Percentiles rank a stretch among this genome's conserved stretches.
Evolutionary conservation across 192 early-diverging fungal species (phyloP).

Genomic region (Spizellomyces punctatus): DNA sequence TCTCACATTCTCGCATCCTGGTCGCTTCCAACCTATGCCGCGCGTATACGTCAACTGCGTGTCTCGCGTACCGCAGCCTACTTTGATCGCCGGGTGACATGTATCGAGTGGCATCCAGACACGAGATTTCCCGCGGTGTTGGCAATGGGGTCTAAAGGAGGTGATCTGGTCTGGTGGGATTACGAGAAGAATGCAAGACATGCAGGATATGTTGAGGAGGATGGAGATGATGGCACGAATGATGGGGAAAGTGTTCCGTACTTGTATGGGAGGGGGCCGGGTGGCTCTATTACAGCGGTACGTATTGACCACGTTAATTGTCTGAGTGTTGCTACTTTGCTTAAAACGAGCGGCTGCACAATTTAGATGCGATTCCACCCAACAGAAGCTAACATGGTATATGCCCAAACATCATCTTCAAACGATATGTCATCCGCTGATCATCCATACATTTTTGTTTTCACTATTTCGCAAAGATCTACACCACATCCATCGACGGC

Average conservation of each 20-base stretch:
- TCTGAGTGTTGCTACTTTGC: neutral
- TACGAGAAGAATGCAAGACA: slow-evolving; percentile 1
- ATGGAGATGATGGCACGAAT: neutral
- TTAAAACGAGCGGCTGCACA: neutral
- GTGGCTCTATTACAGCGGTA: slow-evolving; percentile 6
- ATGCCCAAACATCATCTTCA: neutral
- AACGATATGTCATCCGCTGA: no score
- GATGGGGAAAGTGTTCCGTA: slow-evolving; percentile 6
- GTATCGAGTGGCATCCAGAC: slow-evolving; percentile 15
- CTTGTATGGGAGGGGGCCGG: neutral
- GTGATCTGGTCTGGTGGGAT: slow-evolving; percentile 17
- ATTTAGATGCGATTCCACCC: slow-evolving; percentile 14
- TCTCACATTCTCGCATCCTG: no score
- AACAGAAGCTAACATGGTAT: slow-evolving; percentile 7
- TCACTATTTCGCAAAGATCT: neutral
- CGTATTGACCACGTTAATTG: neutral
- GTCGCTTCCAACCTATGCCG: slow-evolving; percentile 1
- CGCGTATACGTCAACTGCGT: neutral
- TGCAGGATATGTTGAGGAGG: neutral
- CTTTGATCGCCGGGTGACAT: slow-evolving; percentile 15
- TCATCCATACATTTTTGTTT: no score
- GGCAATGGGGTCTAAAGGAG: slow-evolving; percentile 2
- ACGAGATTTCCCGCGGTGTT: neutral
- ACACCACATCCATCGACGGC: slow-evolving; percentile 10
- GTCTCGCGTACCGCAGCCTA: slow-evolving; percentile 1